A percentile compares a stretch with the other conserved stretches of the same genome.
Conservation (phyloP, 371 early-diverging fungal genomes). For the Mortierella sp. region DNA sequence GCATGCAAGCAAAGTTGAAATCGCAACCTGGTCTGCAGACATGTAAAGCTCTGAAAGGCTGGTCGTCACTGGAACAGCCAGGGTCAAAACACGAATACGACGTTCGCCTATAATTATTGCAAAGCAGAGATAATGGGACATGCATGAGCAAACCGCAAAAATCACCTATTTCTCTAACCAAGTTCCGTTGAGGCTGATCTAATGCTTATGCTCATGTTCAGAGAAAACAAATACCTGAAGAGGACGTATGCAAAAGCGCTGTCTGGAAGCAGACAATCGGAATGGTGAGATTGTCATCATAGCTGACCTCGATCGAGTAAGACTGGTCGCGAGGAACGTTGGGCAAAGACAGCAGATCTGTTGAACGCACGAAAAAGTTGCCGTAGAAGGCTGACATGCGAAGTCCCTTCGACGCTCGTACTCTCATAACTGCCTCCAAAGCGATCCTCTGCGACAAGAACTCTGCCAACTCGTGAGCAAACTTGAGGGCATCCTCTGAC, state of each 20-base stretch:
- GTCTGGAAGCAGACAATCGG: conserved; percentile 95
- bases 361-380: conserved; percentile 96
- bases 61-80: conserved; percentile 89
- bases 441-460: conserved; percentile 88
- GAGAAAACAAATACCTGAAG: too few species aligned
- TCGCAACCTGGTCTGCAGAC: conserved; percentile 87
- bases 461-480: conserved; percentile 88
- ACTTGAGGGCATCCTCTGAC: conserved; percentile 89
- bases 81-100: conserved; percentile 95
- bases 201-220: too few species aligned
- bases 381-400: conserved; percentile 93
- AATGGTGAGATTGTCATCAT: conserved; percentile 86
- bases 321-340: conserved; percentile 95
- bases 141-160: too few species aligned
- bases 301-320: conserved; percentile 90
- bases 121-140: conserved; percentile 3
- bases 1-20: conserved; percentile 83
- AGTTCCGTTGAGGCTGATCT: too few species aligned
- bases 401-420: conserved; percentile 90
- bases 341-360: conserved; percentile 94
- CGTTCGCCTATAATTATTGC: conserved; percentile 76
- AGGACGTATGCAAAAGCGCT: conserved; percentile 93
- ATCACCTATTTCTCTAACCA: too few species aligned
- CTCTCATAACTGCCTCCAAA: conserved; percentile 96
- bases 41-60: conserved; percentile 85